Evolutionary conservation across 805 yeast species (phyloP).

Genomic region (Pichia insulana): DNA sequence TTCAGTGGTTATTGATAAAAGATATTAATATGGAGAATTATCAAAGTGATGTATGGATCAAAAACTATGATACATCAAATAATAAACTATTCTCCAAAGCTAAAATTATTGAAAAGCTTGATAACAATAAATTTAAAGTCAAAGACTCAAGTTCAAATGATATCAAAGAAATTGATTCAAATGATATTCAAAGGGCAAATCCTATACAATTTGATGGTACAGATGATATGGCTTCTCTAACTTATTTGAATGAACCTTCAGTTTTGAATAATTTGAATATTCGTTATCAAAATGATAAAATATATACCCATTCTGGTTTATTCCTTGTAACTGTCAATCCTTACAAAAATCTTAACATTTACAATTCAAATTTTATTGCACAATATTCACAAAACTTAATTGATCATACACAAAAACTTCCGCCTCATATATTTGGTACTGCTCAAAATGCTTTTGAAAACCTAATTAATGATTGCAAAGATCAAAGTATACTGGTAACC

Average conservation of each 20-base stretch:
- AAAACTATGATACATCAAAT: constrained; percentile 35
- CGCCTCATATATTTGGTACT: constrained; percentile 86
- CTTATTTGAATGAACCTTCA: constrained; percentile 90
- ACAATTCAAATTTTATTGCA: constrained; percentile 48
- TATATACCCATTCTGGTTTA: constrained; percentile 91
- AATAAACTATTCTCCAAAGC: constrained; percentile 53
- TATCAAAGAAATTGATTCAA: constrained; percentile 31
- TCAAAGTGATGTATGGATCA: constrained; percentile 68
- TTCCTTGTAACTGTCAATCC: constrained; percentile 95
- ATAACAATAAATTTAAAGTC: constrained; percentile 29
- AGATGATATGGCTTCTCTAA: constrained; percentile 91
- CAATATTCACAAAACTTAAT: constrained; percentile 42
- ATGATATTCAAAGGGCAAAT: constrained; percentile 57
- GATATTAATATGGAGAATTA: constrained; percentile 8
- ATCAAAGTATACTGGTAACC: constrained; percentile 91
- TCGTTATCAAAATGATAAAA: constrained; percentile 68
- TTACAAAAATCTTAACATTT: constrained; percentile 65
- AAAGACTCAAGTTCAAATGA: constrained; percentile 21
- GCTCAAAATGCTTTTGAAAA: constrained; percentile 81
- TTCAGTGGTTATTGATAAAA: too few species aligned
- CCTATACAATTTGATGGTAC: constrained; percentile 88
- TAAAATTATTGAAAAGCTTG: constrained; percentile 36
- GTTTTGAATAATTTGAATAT: constrained; percentile 78
- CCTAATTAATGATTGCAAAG: constrained; percentile 54
- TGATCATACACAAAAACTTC: constrained; percentile 16